phyloP scores from a whole-genome alignment of 345 rosid species.

The Arabidopsis suecica region DNA sequence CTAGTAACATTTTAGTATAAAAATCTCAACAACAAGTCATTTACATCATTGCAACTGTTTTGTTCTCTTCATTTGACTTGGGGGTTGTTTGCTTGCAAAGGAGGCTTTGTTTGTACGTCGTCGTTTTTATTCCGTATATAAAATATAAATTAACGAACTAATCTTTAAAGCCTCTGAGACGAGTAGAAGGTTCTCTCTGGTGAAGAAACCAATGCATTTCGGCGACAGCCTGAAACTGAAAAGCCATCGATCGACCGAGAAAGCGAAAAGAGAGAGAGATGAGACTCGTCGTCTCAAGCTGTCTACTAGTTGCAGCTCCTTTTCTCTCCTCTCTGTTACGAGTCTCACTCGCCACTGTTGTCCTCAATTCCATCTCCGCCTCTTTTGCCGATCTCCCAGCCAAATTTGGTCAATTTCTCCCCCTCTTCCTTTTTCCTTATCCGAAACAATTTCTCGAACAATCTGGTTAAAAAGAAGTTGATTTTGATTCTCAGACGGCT shows the following conservation, averaged over 20 bases:
- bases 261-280: conserved; percentile 14
- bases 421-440: neutral
- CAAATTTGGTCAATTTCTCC: conserved; percentile 59
- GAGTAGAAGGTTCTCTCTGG: neutral
- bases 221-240: conserved; percentile 22
- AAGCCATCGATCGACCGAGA: conserved; percentile 10
- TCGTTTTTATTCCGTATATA: no score
- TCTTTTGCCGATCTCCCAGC: conserved; percentile 77
- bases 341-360: conserved; percentile 51
- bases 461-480: neutral
- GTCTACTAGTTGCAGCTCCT: conserved; percentile 22
- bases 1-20: no score
- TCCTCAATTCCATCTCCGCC: conserved; percentile 55
- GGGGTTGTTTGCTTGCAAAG: no score
- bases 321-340: conserved; percentile 37
- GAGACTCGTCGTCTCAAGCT: conserved; percentile 33
- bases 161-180: neutral
- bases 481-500: conserved; percentile 46
- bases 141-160: no score
- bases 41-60: no score
- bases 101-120: no score
- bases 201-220: conserved; percentile 12
- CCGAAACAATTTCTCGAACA: neutral
- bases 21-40: no score
- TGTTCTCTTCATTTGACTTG: no score